A percentile compares a stretch with the other conserved stretches of the same genome.
Evolutionary conservation across 306 rosid species (phyloP).

Genomic region (Mimosa bimucronata): DNA sequence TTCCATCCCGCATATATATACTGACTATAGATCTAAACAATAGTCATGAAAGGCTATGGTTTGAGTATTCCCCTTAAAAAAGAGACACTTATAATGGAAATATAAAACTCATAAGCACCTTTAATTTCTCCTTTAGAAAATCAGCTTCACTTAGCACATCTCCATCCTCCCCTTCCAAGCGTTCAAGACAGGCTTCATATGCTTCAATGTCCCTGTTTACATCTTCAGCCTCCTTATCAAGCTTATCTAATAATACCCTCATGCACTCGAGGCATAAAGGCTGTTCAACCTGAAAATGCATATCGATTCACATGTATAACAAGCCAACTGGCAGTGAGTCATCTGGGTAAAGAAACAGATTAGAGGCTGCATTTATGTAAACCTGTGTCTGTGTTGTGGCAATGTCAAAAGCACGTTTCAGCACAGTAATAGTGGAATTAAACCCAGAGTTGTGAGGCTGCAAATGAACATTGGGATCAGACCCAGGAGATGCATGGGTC

Average conservation of each 20-base stretch:
- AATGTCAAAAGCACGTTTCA: constrained; percentile 93
- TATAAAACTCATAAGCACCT: constrained; percentile 59
- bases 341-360: neutral
- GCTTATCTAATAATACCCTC: constrained; percentile 89
- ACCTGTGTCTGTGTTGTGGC: constrained; percentile 94
- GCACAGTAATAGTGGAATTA: constrained; percentile 68
- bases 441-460: constrained; percentile 85
- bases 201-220: constrained; percentile 88
- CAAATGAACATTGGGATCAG: constrained; percentile 57
- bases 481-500: constrained; percentile 52
- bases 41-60: constrained; percentile 3
- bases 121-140: constrained; percentile 85
- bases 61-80: constrained; percentile 19
- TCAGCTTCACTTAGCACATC: constrained; percentile 91
- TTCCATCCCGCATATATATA: neutral
- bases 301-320: constrained; percentile 23
- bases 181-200: constrained; percentile 88
- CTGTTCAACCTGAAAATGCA: constrained; percentile 79
- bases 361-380: constrained; percentile 17
- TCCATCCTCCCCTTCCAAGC: constrained; percentile 77
- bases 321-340: neutral
- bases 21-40: constrained; percentile 9
- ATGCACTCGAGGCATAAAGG: constrained; percentile 98
- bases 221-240: constrained; percentile 94
- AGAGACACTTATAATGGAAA: constrained; percentile 28